Evolutionary conservation across 2,329 filamentous ascomycete genomes (phyloP).

Genomic region (Microcyclosporella mali): DNA sequence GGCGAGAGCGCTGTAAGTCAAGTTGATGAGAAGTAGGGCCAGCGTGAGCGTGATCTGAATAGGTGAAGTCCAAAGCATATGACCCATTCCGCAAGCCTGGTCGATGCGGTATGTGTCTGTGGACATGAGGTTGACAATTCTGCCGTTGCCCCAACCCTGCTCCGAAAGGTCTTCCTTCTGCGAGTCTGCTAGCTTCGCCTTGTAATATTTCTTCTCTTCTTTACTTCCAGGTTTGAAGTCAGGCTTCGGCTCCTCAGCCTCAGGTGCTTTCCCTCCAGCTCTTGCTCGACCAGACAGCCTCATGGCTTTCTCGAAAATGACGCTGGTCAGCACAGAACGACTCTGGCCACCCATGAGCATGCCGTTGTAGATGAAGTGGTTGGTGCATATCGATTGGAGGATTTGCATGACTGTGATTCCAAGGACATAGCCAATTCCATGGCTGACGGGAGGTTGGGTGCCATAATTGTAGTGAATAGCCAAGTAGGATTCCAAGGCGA

Average conservation of each 20-base stretch:
- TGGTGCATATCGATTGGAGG: slow-evolving; percentile 70
- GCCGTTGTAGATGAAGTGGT: slow-evolving; percentile 87
- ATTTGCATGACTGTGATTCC: slow-evolving; percentile 84
- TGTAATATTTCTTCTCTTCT: slow-evolving; percentile 48
- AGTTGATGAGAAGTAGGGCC: slow-evolving; percentile 72
- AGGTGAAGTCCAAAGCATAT: slow-evolving; percentile 84
- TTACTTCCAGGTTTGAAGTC: slow-evolving; percentile 43
- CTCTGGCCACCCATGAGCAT: slow-evolving; percentile 86
- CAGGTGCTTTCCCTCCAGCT: slow-evolving; percentile 61
- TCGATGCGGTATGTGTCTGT: slow-evolving; percentile 92
- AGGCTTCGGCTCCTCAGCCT: slow-evolving; percentile 30
- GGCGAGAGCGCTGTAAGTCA: slow-evolving; percentile 82
- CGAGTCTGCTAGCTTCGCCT: slow-evolving; percentile 38
- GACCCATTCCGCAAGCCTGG: slow-evolving; percentile 80
- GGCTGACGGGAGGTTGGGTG: slow-evolving; percentile 61
- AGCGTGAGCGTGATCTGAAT: slow-evolving; percentile 73
- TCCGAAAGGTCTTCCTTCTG: slow-evolving; percentile 57
- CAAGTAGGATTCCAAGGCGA: slow-evolving; percentile 69
- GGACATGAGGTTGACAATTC: slow-evolving; percentile 89
- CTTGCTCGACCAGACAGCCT: slow-evolving; percentile 79
- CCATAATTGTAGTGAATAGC: slow-evolving; percentile 46
- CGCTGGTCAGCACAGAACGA: slow-evolving; percentile 71
- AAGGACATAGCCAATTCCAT: slow-evolving; percentile 74
- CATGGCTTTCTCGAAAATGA: slow-evolving; percentile 92
- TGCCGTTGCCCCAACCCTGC: slow-evolving; percentile 83